Base-by-base conservation (phyloP, 1,284 basidiomycete genomes). In the Cryptococcus sp. region DNA sequence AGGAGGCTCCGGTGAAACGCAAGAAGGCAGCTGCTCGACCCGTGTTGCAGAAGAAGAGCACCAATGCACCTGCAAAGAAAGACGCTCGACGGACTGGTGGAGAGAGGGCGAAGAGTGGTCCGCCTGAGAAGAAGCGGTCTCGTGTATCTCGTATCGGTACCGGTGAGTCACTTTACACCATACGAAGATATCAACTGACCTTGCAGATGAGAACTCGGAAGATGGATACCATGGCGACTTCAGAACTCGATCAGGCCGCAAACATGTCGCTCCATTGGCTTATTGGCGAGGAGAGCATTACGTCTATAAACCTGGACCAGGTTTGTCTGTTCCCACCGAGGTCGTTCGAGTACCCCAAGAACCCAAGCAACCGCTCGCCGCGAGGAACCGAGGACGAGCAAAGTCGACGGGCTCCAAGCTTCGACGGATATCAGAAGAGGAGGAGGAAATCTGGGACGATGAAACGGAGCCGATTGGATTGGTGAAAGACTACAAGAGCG, bases 211-310 rank as follows among this genome's bases (percentile, higher is more conserved):
- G 19, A 51, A 56, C n/a, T 53, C 58, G 22, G 51, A 59, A 24
- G 28, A 31, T 31, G 48, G 45, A 12, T 60, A 59, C 46, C 37
- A 82, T 18, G 87, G 86, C 26, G 75, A 69, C 51, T 71, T 71
- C 44, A 43, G 26, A 2, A 59, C 92, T 7, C 82, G 87, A 40
- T 84, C 87, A 26, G 77, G 76, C 42, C 83, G 93, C 19, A 76
- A 80, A 47, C 82, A 84, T 14, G 84, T 83, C 60, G 75, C 76
- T 41, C 95, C 94, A 2, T 76, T 98, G 24, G 86, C 90, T 35
- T 95, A 79, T 75, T 98, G 95, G 95, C 81, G 89, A n/a, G 82
- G 83, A 56, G 94, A 98, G 71, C 85, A 83, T 53, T 80, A 90
- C 23, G 82, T 92, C 6, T 97, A 91, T 60, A 83, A 82, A 4